Percentiles rank a stretch among this genome's conserved stretches.
Evolutionary conservation across 352 stramenopile species (phyloP).

Genomic region (Phytophthora idaei): DNA sequence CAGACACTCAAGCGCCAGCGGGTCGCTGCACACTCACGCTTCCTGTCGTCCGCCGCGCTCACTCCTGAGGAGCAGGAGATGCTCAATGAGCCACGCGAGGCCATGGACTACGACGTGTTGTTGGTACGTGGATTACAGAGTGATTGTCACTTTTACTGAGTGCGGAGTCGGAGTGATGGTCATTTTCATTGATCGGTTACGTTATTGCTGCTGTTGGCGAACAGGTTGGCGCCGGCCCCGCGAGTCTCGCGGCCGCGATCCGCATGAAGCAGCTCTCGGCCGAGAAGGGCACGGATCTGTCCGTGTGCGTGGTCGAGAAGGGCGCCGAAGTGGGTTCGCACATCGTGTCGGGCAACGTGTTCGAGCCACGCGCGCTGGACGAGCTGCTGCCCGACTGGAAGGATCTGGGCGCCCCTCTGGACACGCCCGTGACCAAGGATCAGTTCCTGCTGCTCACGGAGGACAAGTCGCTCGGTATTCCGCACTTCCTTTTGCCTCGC

Average conservation of each 20-base stretch:
- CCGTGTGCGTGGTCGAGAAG: conserved; percentile 96
- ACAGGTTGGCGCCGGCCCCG: conserved; percentile 80
- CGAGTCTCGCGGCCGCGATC: conserved; percentile 96
- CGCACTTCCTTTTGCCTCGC: conserved; percentile 92
- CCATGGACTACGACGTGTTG: conserved; percentile 99
- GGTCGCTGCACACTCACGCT: conserved; percentile 25
- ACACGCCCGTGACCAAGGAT: conserved; percentile 95
- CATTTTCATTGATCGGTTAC: conserved; percentile 1
- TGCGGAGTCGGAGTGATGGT: conserved; percentile 14
- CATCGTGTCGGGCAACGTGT: conserved; percentile 98
- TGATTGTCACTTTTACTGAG: conserved; percentile 21
- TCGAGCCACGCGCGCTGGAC: conserved; percentile 96
- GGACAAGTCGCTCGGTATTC: conserved; percentile 84
- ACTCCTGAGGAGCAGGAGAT: conserved; percentile 71
- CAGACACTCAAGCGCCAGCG: conserved; percentile 23
- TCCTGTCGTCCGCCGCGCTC: conserved; percentile 46
- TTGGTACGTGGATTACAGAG: conserved; percentile 81
- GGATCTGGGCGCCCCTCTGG: conserved; percentile 85
- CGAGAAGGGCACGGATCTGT: conserved; percentile 94
- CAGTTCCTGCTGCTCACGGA: conserved; percentile 94
- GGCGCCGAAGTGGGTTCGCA: conserved; percentile 97
- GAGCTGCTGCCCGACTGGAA: conserved; percentile 97
- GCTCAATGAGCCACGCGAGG: conserved; percentile 84
- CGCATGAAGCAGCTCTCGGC: conserved; percentile 97
- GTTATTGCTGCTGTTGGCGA: neutral